These are phyloP conservation scores for Irpex sp. DNA, from an alignment of 1,284 basidiomycete species.

Conservation along the genomic window DNA sequence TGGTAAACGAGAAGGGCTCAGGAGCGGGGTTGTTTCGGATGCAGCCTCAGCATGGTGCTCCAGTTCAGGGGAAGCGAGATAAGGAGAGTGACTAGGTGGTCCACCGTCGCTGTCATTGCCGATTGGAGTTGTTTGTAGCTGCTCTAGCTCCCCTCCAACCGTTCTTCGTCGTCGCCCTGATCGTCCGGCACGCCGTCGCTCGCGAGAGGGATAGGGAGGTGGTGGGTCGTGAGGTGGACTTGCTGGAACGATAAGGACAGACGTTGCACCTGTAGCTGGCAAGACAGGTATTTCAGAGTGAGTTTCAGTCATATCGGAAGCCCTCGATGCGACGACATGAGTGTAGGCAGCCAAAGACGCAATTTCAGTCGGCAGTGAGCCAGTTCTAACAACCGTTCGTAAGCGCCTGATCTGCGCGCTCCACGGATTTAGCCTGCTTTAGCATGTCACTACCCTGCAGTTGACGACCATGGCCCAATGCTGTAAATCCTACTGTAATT, in stretches of 20 bases:
- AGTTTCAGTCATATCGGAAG: not conserved
- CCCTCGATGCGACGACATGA: not conserved
- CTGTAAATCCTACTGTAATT: too few relatives aligned
- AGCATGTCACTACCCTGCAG: too few relatives aligned
- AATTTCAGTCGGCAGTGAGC: not conserved
- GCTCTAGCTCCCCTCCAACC: slow-evolving; percentile 17
- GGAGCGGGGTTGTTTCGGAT: slow-evolving; percentile 39
- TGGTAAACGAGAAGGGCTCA: slow-evolving; percentile 21
- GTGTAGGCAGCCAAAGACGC: not conserved
- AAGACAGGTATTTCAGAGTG: not conserved
- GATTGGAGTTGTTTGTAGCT: slow-evolving; percentile 28
- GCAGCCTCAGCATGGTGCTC: slow-evolving; percentile 21
- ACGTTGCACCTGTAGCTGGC: not conserved
- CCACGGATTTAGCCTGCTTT: too few relatives aligned
- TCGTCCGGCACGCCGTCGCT: slow-evolving; percentile 33
- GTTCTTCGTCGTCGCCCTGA: slow-evolving; percentile 23
- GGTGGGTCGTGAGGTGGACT: slow-evolving; percentile 45
- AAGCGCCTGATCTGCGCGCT: too few relatives aligned
- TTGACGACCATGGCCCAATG: too few relatives aligned
- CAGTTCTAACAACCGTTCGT: too few relatives aligned
- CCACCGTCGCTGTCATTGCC: slow-evolving; percentile 30
- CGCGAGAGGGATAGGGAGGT: slow-evolving; percentile 58
- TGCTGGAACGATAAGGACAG: slow-evolving; percentile 17
- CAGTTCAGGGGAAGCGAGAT: slow-evolving; percentile 14
- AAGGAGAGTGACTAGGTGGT: slow-evolving; percentile 2